Base-by-base conservation (phyloP, 163 green algal species). In the Volvox carteri region DNA sequence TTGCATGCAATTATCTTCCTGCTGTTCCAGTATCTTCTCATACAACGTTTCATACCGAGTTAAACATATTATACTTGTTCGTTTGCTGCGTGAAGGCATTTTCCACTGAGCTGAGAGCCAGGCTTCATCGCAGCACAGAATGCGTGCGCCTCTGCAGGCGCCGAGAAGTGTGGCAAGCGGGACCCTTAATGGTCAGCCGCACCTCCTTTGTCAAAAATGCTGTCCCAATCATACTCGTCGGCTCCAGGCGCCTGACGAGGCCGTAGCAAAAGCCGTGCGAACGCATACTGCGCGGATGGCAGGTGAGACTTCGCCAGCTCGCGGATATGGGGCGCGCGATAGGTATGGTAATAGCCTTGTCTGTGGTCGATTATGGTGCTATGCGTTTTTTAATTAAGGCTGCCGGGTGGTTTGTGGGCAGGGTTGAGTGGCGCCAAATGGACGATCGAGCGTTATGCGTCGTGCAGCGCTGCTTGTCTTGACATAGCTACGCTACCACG, bases 211-310 rank as follows among this genome's bases (percentile, higher is more conserved):
- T 44, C 1, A 46, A 65, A 25, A 33, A 33, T 52, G n/a, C 16
- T 52, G 46, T 30, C 30, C 5, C 11, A 70, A 54, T 19, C 11
- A 52, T 18, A 33, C 60, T 21, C 6, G 37, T 48, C 48, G 50
- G 30, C 30, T 70, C 50, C 75, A n/a, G 9, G n/a, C 50, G 33
- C 9, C 46, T 30, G 75, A 50, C 12, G 0, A 21, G 73, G 41
- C 25, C 42, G 50, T 52, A 70, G 75, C 33, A 56, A 68, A 48
- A 33, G 75, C 75, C 11, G 30, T 67, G 75, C 54, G 48, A 70
- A 70, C 75, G 75, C 75, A 70, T 18, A 84, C 46, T 50, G 75
- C n/a, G 16, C 48, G 30, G 50, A 68, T 18, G 75, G 75, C 75
- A 84, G 75, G 75, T 84, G 48, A 50, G 75, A 6, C 48, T 33